These are phyloP conservation scores for Ceratobasidium sp. DNA, from an alignment of 1,284 basidiomycete genomes.

Conservation along the genomic window DNA sequence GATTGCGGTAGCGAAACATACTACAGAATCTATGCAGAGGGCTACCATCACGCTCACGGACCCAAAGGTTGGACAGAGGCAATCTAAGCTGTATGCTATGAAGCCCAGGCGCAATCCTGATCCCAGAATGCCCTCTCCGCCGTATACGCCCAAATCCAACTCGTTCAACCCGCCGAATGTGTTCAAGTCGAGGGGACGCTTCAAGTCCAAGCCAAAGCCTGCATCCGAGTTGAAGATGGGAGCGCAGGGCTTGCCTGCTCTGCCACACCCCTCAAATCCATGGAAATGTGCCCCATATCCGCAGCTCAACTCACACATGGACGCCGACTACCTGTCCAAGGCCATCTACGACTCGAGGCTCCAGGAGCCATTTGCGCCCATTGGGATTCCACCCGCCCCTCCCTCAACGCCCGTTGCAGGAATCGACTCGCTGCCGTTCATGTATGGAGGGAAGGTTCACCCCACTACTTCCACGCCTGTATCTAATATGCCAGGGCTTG, in stretches of 20 bases:
- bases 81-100: too few species aligned
- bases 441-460: slow-evolving; percentile 11
- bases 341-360: not conserved
- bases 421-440: slow-evolving; percentile 17
- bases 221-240: not conserved
- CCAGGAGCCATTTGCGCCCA: not conserved
- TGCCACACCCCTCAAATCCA: not conserved
- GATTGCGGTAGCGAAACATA: not conserved
- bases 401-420: slow-evolving; percentile 19
- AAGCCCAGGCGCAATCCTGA: not conserved
- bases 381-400: slow-evolving; percentile 7
- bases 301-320: slow-evolving; percentile 8
- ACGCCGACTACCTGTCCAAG: slow-evolving; percentile 5
- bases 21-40: not conserved
- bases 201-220: not conserved
- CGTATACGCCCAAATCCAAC: not conserved
- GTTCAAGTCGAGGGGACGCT: too few species aligned
- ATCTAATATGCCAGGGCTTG: not conserved
- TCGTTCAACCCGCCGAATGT: too few species aligned
- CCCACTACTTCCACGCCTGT: not conserved
- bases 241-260: not conserved
- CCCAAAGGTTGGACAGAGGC: too few species aligned
- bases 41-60: not conserved
- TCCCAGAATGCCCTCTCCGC: not conserved
- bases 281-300: slow-evolving; percentile 9